phyloP scores from a whole-genome alignment of 148 eudicot species.

The Spergularia bocconei region DNA sequence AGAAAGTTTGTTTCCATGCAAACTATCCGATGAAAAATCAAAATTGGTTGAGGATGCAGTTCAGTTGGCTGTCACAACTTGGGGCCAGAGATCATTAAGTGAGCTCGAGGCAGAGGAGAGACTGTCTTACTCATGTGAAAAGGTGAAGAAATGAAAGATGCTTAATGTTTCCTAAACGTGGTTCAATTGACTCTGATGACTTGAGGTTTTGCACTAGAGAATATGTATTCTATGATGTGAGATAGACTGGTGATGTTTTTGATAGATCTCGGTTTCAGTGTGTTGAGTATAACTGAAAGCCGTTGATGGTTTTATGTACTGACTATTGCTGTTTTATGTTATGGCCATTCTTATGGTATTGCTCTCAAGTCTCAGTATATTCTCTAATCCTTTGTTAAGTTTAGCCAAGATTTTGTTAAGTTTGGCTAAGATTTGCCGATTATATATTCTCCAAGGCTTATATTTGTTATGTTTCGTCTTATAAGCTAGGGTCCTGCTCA shows the following conservation, averaged over 20 bases:
- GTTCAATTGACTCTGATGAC: neutral
- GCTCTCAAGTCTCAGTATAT: neutral
- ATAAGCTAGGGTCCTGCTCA: constrained; percentile 76
- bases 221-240: neutral
- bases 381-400: neutral
- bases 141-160: constrained; percentile 48
- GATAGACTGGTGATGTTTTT: neutral
- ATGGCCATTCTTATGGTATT: neutral
- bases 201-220: neutral
- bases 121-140: constrained; percentile 89
- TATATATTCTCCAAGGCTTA: neutral
- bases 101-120: constrained; percentile 98
- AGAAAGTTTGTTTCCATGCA: constrained; percentile 88
- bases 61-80: constrained; percentile 66
- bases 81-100: constrained; percentile 87
- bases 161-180: neutral
- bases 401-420: neutral
- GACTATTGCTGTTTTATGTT: neutral
- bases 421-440: neutral
- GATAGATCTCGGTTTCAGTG: neutral
- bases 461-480: neutral
- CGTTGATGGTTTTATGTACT: neutral
- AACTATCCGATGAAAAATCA: constrained; percentile 51
- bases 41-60: constrained; percentile 79
- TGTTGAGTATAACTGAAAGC: neutral